Evolutionary conservation across 1,284 basidiomycete genomes (phyloP).

Genomic region (Pisolithus thermaeus): DNA sequence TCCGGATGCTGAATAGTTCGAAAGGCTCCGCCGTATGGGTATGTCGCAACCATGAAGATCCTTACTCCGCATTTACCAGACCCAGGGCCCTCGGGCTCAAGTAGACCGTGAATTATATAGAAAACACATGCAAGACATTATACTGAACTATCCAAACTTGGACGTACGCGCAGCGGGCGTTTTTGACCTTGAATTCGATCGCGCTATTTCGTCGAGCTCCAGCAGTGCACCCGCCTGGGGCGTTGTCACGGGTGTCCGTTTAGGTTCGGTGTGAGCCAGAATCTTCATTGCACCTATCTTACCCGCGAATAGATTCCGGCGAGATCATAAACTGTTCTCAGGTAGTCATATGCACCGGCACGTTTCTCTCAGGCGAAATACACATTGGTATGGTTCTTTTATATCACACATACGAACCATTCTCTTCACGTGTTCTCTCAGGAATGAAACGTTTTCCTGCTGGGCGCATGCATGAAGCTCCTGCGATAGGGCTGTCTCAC

Average conservation of each 20-base stretch:
- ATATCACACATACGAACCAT: background rate
- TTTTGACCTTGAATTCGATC: constrained; percentile 70
- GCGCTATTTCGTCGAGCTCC: constrained; percentile 30
- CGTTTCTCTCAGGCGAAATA: constrained; percentile 85
- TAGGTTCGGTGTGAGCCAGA: constrained; percentile 42
- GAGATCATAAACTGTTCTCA: constrained; percentile 72
- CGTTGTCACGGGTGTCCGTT: constrained; percentile 59
- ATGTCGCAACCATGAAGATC: constrained; percentile 16
- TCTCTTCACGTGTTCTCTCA: constrained; percentile 21
- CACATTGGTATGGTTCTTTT: constrained; percentile 61
- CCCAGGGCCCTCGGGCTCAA: constrained; percentile 82
- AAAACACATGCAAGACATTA: constrained; percentile 66
- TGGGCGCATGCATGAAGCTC: constrained; percentile 74
- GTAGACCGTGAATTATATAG: constrained; percentile 84
- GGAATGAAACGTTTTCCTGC: constrained; percentile 75
- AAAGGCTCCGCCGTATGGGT: constrained; percentile 89
- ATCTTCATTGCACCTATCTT: background rate
- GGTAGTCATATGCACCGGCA: constrained; percentile 86
- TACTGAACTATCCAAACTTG: constrained; percentile 64
- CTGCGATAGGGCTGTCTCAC: constrained; percentile 69
- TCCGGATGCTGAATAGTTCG: constrained; percentile 78
- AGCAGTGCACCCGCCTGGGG: constrained; percentile 32
- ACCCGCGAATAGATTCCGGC: constrained; percentile 54
- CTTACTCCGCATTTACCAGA: background rate
- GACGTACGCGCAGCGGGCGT: constrained; percentile 71